These are phyloP conservation scores for Colletotrichum musicola DNA, from an alignment of 2,329 filamentous ascomycete genomes.

Conservation along the genomic window DNA sequence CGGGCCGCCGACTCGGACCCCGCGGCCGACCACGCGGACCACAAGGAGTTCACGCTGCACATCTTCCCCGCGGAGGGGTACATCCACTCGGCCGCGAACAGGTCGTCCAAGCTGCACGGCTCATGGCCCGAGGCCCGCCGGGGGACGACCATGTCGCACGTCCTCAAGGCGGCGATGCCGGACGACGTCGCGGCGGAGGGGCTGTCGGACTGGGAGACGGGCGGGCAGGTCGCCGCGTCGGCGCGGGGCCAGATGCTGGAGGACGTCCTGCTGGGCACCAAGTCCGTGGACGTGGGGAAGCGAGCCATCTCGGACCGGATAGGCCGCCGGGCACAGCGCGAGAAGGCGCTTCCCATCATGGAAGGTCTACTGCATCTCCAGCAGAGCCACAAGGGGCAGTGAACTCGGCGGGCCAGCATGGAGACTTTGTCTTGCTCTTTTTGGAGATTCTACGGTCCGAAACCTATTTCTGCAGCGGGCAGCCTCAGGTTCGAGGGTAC, in stretches of 20 bases:
- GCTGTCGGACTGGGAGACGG: conserved; percentile 58
- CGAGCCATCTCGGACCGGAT: conserved; percentile 32
- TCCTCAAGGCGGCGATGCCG: conserved; percentile 56
- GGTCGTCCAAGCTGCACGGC: conserved; percentile 52
- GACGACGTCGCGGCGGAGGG: conserved; percentile 52
- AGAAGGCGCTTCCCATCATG: conserved; percentile 27
- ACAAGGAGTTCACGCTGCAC: conserved; percentile 56
- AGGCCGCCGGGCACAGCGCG: conserved; percentile 2
- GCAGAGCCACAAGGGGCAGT: not conserved
- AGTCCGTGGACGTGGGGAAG: conserved; percentile 29
- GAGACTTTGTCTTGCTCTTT: not conserved
- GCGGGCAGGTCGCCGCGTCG: conserved; percentile 43
- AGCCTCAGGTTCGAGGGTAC: no score
- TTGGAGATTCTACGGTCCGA: not conserved
- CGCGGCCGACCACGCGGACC: conserved; percentile 18
- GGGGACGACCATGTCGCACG: conserved; percentile 49
- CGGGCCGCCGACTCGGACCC: no score
- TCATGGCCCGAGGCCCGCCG: conserved; percentile 55
- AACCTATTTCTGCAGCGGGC: no score
- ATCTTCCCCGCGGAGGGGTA: conserved; percentile 56
- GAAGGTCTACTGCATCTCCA: conserved; percentile 35
- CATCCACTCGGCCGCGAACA: conserved; percentile 53
- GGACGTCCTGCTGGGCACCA: conserved; percentile 37
- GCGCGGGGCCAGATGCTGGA: conserved; percentile 42
- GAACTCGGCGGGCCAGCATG: not conserved